Percentiles rank a stretch among this genome's conserved stretches.
Evolutionary conservation across 441 rosid genomes (phyloP).

Genomic region (Croton setiger): DNA sequence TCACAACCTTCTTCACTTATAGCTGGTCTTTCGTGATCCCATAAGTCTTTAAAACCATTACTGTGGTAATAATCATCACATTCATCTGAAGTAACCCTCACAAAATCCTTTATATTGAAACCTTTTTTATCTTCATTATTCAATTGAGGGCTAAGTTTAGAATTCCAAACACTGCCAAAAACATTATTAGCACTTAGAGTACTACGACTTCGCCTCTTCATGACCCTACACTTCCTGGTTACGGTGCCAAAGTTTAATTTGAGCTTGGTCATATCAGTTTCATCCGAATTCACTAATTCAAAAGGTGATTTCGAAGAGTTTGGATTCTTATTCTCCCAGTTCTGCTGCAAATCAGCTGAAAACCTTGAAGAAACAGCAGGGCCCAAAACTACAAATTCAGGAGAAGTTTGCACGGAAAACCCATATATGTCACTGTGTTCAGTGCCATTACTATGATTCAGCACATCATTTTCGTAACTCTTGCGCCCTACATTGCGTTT

Average conservation of each 20-base stretch:
- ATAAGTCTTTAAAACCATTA: constrained; percentile 19
- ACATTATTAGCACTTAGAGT: constrained; percentile 21
- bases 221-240: constrained; percentile 47
- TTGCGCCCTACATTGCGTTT: constrained; percentile 24
- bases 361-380: constrained; percentile 21
- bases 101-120: constrained; percentile 18
- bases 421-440: constrained; percentile 17
- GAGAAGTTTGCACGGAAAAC: constrained; percentile 17
- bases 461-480: constrained; percentile 30
- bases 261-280: constrained; percentile 22
- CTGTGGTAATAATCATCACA: constrained; percentile 15
- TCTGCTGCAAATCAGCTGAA: constrained; percentile 33
- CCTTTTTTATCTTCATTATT: constrained; percentile 27
- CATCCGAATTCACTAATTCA: constrained; percentile 23
- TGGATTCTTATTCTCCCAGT: constrained; percentile 38
- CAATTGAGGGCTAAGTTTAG: constrained; percentile 27
- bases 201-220: constrained; percentile 41
- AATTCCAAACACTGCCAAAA: constrained; percentile 34
- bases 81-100: constrained; percentile 21
- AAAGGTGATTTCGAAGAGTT: constrained; percentile 34
- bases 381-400: constrained; percentile 25
- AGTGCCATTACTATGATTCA: constrained; percentile 11
- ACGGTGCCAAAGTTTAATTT: constrained; percentile 38
- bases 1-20: constrained; percentile 32
- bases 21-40: constrained; percentile 23